Evolutionary conservation across 208 protist genomes (phyloP).

Genomic region (Trichomonas gallinae): DNA sequence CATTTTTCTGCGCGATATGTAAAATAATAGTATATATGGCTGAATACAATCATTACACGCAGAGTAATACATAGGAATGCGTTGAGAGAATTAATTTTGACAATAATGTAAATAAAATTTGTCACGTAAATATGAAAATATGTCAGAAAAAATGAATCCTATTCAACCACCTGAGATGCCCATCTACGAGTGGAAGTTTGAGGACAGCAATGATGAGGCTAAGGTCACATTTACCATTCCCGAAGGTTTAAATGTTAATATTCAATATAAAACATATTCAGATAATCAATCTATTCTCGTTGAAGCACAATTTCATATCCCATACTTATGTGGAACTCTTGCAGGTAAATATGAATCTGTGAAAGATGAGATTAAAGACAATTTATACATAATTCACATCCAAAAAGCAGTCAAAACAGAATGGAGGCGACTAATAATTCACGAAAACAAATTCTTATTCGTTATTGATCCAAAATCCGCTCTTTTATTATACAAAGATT

Average conservation of each 20-base stretch:
- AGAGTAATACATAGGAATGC: no score
- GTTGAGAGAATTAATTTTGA: no score
- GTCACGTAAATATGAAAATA: no score
- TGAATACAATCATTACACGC: no score
- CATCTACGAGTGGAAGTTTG: background rate
- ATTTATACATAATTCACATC: background rate
- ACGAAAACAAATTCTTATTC: background rate
- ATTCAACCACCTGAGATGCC: background rate
- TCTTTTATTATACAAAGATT: background rate
- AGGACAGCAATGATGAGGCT: background rate
- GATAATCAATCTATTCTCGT: background rate
- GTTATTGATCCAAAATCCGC: background rate
- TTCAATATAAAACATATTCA: background rate
- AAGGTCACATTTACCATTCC: background rate
- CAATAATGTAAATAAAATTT: no score
- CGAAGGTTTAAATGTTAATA: background rate
- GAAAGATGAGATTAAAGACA: background rate
- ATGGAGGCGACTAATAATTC: background rate
- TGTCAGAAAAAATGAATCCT: background rate
- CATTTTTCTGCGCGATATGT: no score
- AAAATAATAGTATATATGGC: no score
- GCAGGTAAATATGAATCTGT: background rate
- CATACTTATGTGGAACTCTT: background rate
- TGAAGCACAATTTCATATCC: background rate
- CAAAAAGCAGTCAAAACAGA: background rate